These are phyloP conservation scores for Carex pumila DNA, from an alignment of 176 grass and related monocot species.

Conservation along the genomic window DNA sequence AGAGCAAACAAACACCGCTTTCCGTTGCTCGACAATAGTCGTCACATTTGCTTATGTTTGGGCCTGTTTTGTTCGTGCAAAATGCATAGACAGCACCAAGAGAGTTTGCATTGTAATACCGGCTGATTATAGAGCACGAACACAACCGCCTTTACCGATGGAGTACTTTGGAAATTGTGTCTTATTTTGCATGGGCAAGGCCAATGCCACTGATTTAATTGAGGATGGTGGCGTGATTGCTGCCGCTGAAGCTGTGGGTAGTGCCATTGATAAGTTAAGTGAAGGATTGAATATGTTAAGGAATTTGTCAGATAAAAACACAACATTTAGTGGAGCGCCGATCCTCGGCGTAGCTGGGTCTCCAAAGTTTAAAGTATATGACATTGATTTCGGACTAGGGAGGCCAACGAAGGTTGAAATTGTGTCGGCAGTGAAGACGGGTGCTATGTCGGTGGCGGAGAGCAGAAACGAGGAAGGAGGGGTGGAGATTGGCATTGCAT, in stretches of 20 bases:
- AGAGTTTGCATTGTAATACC: slow-evolving; percentile 5
- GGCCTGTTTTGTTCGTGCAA: slow-evolving; percentile 28
- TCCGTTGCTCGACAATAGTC: slow-evolving; percentile 38
- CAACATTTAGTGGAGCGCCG: not conserved
- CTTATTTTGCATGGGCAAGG: not conserved
- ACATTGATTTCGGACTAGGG: slow-evolving; percentile 46
- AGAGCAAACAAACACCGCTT: not conserved
- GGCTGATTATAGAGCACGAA: slow-evolving; percentile 24
- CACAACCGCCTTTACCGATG: slow-evolving; percentile 24
- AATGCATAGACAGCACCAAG: not conserved
- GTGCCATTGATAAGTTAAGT: not conserved
- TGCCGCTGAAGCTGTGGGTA: slow-evolving; percentile 20
- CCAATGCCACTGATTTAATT: not conserved
- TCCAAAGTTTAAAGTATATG: slow-evolving; percentile 44
- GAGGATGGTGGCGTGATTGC: not conserved
- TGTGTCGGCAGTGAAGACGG: slow-evolving; percentile 25
- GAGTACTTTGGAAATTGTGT: slow-evolving; percentile 62
- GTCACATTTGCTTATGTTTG: slow-evolving; percentile 31
- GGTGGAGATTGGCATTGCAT: slow-evolving; percentile 43
- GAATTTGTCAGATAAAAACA: not conserved
- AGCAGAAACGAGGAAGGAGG: slow-evolving; percentile 13
- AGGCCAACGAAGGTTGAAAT: slow-evolving; percentile 44
- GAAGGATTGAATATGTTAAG: not conserved
- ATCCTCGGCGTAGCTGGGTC: slow-evolving; percentile 31
- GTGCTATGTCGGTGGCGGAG: slow-evolving; percentile 30